Evolutionary conservation across 495 filamentous ascomycete genomes (phyloP).

Genomic region (Aspergillus baeticus): DNA sequence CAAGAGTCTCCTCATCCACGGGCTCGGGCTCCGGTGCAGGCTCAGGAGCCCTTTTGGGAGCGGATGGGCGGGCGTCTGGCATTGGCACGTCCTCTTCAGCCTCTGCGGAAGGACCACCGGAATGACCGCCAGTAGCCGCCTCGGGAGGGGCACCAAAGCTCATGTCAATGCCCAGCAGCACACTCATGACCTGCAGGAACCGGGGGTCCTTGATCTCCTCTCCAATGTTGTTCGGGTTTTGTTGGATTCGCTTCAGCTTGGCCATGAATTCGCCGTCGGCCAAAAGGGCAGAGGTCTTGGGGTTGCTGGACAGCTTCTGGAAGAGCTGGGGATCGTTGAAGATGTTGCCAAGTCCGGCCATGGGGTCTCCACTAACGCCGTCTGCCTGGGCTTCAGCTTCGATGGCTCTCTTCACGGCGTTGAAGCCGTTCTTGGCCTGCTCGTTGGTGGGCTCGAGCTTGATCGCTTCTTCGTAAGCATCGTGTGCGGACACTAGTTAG

Average conservation of each 20-base stretch:
- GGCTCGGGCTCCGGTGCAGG: constrained; percentile 61
- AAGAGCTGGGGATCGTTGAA: constrained; percentile 90
- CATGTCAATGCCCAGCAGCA: constrained; percentile 93
- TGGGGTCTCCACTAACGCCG: constrained; percentile 65
- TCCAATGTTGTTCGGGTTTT: constrained; percentile 77
- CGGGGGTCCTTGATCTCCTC: constrained; percentile 83
- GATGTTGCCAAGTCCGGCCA: constrained; percentile 77
- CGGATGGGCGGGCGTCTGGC: constrained; percentile 61
- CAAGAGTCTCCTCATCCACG: constrained; percentile 76
- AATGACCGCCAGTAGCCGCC: constrained; percentile 38
- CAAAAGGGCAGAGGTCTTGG: constrained; percentile 85
- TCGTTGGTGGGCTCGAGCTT: constrained; percentile 90
- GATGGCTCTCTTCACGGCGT: constrained; percentile 83
- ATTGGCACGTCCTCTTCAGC: constrained; percentile 75
- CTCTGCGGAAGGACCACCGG: constrained; percentile 46
- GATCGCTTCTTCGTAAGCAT: constrained; percentile 88
- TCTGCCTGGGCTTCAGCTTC: constrained; percentile 70
- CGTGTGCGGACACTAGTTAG: constrained; percentile 70
- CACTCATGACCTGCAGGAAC: constrained; percentile 91
- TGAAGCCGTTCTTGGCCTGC: constrained; percentile 84
- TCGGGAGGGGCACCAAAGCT: constrained; percentile 65
- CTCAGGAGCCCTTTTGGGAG: constrained; percentile 58
- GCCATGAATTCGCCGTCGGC: constrained; percentile 85
- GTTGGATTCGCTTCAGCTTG: constrained; percentile 76
- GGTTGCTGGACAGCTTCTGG: constrained; percentile 88